phyloP scores from a whole-genome alignment of 345 rosid species.

The Brassica incana region DNA sequence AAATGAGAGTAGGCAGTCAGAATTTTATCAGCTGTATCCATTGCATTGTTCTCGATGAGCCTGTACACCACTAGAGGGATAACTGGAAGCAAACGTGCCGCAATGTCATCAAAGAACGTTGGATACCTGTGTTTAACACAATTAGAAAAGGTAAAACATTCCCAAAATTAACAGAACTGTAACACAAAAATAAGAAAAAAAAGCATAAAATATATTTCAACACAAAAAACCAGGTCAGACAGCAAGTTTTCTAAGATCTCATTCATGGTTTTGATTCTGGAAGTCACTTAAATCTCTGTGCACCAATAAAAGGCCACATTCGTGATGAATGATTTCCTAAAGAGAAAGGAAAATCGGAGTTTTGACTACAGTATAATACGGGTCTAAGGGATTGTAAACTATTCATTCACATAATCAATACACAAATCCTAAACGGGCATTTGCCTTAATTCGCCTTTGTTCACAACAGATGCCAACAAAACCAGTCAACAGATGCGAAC shows the following conservation, averaged over 20 bases:
- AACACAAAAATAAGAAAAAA: neutral
- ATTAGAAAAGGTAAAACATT: neutral
- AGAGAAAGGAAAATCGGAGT: too few relatives aligned
- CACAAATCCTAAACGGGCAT: too few relatives aligned
- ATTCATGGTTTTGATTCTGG: neutral
- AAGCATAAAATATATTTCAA: neutral
- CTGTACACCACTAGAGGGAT: constrained; percentile 91
- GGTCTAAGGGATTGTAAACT: too few relatives aligned
- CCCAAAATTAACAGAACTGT: constrained; percentile 4
- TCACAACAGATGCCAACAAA: neutral
- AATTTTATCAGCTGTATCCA: constrained; percentile 74
- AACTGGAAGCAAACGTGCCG: constrained; percentile 88
- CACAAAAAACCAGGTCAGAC: neutral
- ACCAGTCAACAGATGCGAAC: neutral
- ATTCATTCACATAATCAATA: too few relatives aligned
- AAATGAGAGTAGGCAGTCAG: constrained; percentile 57
- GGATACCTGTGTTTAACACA: constrained; percentile 69
- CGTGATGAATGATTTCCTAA: neutral
- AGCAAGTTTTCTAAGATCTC: constrained; percentile 19
- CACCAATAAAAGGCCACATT: too few relatives aligned
- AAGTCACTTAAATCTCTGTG: too few relatives aligned
- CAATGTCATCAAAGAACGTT: constrained; percentile 91
- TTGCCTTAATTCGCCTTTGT: too few relatives aligned
- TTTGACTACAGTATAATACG: too few relatives aligned
- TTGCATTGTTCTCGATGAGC: constrained; percentile 87